Percentiles rank a stretch among this genome's conserved stretches.
Conservation (phyloP, 441 rosid genomes). For the Oxalis stricta region DNA sequence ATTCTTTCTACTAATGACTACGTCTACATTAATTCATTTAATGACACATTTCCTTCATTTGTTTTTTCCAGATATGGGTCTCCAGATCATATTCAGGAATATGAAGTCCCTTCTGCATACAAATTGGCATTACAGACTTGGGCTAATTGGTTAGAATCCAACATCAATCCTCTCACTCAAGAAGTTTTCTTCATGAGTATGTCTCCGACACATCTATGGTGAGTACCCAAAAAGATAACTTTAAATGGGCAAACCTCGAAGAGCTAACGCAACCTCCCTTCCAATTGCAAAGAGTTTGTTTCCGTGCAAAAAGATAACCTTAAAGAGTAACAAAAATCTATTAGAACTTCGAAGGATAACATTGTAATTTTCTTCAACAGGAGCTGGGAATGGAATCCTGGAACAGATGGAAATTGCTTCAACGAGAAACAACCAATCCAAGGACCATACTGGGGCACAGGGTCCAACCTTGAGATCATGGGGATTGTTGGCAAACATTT, state of each 20-base stretch:
- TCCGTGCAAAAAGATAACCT: neutral
- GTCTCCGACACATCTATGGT: conserved; percentile 95
- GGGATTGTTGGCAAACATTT: conserved; percentile 29
- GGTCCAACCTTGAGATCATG: conserved; percentile 73
- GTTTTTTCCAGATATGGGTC: conserved; percentile 43
- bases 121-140: conserved; percentile 62
- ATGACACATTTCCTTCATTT: neutral
- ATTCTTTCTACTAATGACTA: neutral
- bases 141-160: conserved; percentile 65
- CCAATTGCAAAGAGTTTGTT: neutral
- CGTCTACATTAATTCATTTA: no score
- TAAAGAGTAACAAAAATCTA: no score
- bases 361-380: conserved; percentile 14
- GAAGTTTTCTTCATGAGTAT: conserved; percentile 77
- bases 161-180: conserved; percentile 45
- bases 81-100: conserved; percentile 31
- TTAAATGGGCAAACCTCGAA: no score
- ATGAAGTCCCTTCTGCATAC: conserved; percentile 59
- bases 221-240: conserved; percentile 8
- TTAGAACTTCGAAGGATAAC: no score
- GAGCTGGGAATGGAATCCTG: conserved; percentile 91
- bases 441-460: conserved; percentile 76
- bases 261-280: no score
- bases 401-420: conserved; percentile 67
- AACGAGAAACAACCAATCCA: conserved; percentile 57